Evolutionary conservation across 2,329 filamentous ascomycete genomes (phyloP).

Genomic region (Rutstroemia sp.): DNA sequence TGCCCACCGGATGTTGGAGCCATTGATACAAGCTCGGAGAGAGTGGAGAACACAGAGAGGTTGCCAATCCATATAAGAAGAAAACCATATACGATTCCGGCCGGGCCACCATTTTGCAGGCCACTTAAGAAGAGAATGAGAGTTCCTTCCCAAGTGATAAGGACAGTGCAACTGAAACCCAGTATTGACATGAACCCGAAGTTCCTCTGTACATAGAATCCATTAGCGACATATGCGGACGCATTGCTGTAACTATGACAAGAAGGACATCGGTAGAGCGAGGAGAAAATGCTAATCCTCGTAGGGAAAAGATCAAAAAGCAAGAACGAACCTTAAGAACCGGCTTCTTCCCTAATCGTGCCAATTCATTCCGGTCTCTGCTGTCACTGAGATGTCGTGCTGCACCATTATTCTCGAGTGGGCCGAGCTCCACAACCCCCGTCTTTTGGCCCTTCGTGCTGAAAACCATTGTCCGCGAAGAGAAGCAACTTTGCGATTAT

Average conservation of each 20-base stretch:
- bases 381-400: background rate
- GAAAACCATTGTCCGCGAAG: background rate
- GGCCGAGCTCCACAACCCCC: background rate
- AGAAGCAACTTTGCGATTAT: background rate
- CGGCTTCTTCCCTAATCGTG: conserved; percentile 1
- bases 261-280: background rate
- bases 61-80: conserved; percentile 27
- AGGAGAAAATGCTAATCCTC: background rate
- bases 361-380: background rate
- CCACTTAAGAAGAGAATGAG: background rate
- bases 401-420: background rate
- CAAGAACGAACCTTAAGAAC: conserved; percentile 3
- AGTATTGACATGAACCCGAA: conserved; percentile 35
- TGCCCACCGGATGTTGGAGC: conserved; percentile 50
- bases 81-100: conserved; percentile 34
- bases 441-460: background rate
- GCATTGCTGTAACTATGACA: background rate
- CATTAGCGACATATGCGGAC: background rate
- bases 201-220: conserved; percentile 24
- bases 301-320: background rate
- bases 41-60: conserved; percentile 11
- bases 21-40: conserved; percentile 14
- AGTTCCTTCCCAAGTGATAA: conserved; percentile 34
- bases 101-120: conserved; percentile 7
- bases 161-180: conserved; percentile 35